Percentiles rank a stretch among this genome's conserved stretches.
Evolutionary conservation across 2,329 filamentous ascomycete genomes (phyloP).

Genomic region (Mycogone perniciosa): DNA sequence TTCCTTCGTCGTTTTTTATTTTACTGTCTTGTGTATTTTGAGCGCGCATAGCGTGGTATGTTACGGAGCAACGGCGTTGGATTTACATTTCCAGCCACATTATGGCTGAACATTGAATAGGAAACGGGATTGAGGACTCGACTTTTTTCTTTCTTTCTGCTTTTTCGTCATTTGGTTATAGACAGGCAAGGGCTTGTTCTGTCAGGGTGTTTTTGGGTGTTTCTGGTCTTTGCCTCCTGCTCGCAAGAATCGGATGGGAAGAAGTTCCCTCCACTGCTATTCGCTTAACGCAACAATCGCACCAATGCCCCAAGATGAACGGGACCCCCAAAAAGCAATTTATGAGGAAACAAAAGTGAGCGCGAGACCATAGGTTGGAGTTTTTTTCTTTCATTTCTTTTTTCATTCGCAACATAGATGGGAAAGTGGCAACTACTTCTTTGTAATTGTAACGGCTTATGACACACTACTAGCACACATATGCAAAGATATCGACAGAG

Average conservation of each 20-base stretch:
- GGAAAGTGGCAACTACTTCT: conserved; percentile 16
- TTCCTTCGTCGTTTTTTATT: conserved; percentile 20
- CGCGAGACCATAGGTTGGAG: conserved; percentile 9
- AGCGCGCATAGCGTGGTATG: conserved; percentile 32
- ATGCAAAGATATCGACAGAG: not conserved
- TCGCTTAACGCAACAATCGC: not conserved
- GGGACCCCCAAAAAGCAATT: conserved; percentile 13
- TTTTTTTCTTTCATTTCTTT: conserved; percentile 11
- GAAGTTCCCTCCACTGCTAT: not conserved
- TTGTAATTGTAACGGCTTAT: conserved; percentile 24
- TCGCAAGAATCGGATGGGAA: not conserved
- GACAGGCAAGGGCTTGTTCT: conserved; percentile 6
- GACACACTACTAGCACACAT: conserved; percentile 6
- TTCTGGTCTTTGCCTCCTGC: not conserved
- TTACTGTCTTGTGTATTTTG: conserved; percentile 22
- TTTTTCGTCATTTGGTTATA: conserved; percentile 5
- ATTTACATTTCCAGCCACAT: conserved; percentile 25
- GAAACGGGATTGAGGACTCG: conserved; percentile 19
- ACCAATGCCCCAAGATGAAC: not conserved
- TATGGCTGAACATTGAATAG: conserved; percentile 24
- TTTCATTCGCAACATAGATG: conserved; percentile 18
- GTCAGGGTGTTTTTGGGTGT: conserved; percentile 14
- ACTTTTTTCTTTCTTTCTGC: conserved; percentile 16
- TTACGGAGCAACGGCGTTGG: conserved; percentile 30
- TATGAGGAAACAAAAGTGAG: conserved; percentile 7